Conservation (phyloP, 202 grass and related monocot genomes). For the Alloteropsis angusta region DNA sequence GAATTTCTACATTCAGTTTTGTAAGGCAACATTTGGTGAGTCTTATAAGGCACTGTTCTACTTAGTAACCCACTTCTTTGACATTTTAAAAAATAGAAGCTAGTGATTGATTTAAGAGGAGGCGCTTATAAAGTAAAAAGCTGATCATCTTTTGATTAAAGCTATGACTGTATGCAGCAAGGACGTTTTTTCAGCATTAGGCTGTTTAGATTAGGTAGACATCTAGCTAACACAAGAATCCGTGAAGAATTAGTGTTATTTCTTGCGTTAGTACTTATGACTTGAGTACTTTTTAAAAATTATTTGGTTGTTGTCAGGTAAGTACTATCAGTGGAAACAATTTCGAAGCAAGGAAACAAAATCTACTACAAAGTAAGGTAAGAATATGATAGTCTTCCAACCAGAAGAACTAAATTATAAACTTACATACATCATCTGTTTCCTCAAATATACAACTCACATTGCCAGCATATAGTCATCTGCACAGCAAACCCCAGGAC, state of each 20-base stretch:
- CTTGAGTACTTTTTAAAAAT: not conserved
- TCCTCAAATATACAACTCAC: not conserved
- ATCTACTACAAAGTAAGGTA: not conserved
- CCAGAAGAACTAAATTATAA: not conserved
- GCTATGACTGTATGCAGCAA: not conserved
- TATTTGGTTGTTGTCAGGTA: not conserved
- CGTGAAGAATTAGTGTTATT: not conserved
- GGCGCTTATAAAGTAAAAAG: not conserved
- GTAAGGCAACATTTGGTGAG: not conserved
- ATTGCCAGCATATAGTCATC: not conserved
- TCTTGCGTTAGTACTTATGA: not conserved
- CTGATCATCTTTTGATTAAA: not conserved
- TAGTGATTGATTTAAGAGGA: not conserved
- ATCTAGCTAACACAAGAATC: not conserved
- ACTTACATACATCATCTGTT: not conserved
- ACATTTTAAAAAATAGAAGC: not conserved
- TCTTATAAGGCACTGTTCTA: not conserved
- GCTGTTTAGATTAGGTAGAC: not conserved
- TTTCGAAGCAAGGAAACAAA: constrained; percentile 1
- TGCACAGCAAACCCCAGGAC: not conserved
- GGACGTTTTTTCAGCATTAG: not conserved
- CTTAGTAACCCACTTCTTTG: not conserved
- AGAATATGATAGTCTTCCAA: not conserved
- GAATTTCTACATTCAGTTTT: not conserved
- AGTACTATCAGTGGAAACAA: not conserved